Conservation (phyloP, 768 basidiomycete species). For the Mycena pura region DNA sequence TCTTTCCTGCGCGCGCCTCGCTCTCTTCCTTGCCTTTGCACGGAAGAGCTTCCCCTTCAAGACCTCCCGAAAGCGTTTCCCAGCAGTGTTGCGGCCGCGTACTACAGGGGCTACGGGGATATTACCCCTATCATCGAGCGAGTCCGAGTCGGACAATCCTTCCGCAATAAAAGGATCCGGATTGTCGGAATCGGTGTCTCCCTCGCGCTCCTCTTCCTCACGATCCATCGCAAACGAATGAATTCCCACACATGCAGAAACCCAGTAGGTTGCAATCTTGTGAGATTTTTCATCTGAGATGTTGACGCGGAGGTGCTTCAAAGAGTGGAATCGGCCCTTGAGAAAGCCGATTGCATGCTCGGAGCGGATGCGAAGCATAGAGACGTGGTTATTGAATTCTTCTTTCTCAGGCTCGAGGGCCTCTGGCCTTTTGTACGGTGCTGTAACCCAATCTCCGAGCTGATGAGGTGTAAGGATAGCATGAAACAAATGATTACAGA, state of each 20-base stretch:
- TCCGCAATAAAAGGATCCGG: constrained; percentile 9
- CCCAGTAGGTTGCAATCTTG: constrained; percentile 34
- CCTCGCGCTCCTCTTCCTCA: constrained; percentile 26
- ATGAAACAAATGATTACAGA: background rate
- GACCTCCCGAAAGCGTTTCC: background rate
- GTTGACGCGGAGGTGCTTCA: constrained; percentile 5
- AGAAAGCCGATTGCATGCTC: constrained; percentile 15
- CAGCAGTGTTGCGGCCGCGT: background rate
- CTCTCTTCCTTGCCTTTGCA: background rate
- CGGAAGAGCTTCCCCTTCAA: constrained; percentile 1
- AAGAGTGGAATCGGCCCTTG: constrained; percentile 14
- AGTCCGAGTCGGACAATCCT: background rate
- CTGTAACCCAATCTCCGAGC: background rate
- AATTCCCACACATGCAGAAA: constrained; percentile 32
- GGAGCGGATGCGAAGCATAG: constrained; percentile 10
- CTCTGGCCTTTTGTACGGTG: background rate
- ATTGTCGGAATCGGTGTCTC: background rate
- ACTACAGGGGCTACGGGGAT: background rate
- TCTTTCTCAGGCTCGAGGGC: background rate
- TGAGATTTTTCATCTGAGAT: constrained; percentile 21
- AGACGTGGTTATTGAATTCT: constrained; percentile 14
- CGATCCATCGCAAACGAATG: constrained; percentile 33
- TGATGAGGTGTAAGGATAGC: background rate
- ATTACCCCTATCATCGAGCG: background rate
- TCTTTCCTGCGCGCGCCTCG: background rate